A percentile compares a stretch with the other conserved stretches of the same genome.
Conservation (phyloP, 371 early-diverging fungal genomes). For the Saksenaea vasiformis region DNA sequence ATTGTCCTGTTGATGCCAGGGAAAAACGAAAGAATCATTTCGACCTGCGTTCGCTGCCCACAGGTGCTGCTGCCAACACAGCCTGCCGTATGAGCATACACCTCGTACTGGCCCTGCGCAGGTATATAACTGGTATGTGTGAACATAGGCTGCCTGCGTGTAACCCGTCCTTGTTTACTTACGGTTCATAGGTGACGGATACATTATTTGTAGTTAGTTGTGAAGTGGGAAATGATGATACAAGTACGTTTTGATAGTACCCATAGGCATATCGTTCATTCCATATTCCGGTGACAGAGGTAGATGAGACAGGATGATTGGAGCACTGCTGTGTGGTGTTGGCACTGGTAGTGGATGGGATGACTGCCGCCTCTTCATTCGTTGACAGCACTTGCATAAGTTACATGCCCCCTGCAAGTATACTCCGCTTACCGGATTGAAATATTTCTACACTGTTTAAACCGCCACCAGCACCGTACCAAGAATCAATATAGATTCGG, state of each 20-base stretch:
- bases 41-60: constrained; percentile 48
- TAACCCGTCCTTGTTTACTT: constrained; percentile 1
- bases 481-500: constrained; percentile 63
- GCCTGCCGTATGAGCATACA: constrained; percentile 69
- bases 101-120: constrained; percentile 63
- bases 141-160: neutral
- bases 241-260: constrained; percentile 41
- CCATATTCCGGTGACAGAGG: constrained; percentile 37
- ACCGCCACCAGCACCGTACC: constrained; percentile 79
- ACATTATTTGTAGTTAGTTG: constrained; percentile 37
- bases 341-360: neutral
- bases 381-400: neutral
- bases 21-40: constrained; percentile 41
- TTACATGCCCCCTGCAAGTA: neutral
- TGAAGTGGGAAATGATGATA: constrained; percentile 32
- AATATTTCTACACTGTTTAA: constrained; percentile 68
- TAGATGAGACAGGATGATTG: constrained; percentile 3
- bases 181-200: constrained; percentile 57
- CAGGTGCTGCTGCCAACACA: constrained; percentile 66
- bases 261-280: constrained; percentile 33
- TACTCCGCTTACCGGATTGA: constrained; percentile 56
- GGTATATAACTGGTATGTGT: constrained; percentile 43
- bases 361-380: neutral
- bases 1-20: constrained; percentile 34
- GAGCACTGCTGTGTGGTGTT: neutral